Percentiles rank a stretch among this genome's conserved stretches.
These are phyloP conservation scores for Clavispora santaluciae DNA, from an alignment of 805 yeast genomes.

Conservation along the genomic window DNA sequence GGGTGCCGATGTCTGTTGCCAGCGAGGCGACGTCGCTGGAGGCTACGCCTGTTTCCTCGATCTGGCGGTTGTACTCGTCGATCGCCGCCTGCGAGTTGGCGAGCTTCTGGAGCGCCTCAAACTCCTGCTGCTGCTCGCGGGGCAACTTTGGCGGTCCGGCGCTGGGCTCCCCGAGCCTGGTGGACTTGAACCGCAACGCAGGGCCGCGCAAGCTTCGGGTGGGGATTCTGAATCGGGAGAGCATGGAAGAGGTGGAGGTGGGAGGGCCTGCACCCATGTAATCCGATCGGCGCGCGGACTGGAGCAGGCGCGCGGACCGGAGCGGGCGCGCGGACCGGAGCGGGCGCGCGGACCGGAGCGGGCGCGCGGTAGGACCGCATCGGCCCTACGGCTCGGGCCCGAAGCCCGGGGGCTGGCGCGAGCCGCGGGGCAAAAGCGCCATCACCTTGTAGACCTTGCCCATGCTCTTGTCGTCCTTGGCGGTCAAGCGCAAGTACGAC, in stretches of 20 bases:
- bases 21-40: conserved; percentile 18
- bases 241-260: neutral
- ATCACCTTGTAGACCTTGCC: conserved; percentile 73
- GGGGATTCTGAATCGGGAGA: neutral
- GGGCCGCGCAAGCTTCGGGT: neutral
- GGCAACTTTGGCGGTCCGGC: conserved; percentile 69
- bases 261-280: neutral
- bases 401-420: conserved; percentile 51
- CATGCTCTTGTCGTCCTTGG: conserved; percentile 59
- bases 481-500: conserved; percentile 61
- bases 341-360: no score
- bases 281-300: no score
- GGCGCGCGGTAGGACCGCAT: neutral
- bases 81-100: conserved; percentile 78
- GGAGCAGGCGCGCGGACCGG: no score
- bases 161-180: conserved; percentile 22
- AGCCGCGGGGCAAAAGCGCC: conserved; percentile 49
- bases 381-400: neutral
- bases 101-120: conserved; percentile 75
- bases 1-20: conserved; percentile 55
- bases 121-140: conserved; percentile 82
- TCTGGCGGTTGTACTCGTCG: conserved; percentile 60
- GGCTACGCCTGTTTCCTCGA: conserved; percentile 21
- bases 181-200: conserved; percentile 4
- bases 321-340: neutral